Evolutionary conservation across 2,329 filamentous ascomycete genomes (phyloP), one percentile per base, ranked within the genome.

Genomic region (Orbilia ellipsospora): DNA sequence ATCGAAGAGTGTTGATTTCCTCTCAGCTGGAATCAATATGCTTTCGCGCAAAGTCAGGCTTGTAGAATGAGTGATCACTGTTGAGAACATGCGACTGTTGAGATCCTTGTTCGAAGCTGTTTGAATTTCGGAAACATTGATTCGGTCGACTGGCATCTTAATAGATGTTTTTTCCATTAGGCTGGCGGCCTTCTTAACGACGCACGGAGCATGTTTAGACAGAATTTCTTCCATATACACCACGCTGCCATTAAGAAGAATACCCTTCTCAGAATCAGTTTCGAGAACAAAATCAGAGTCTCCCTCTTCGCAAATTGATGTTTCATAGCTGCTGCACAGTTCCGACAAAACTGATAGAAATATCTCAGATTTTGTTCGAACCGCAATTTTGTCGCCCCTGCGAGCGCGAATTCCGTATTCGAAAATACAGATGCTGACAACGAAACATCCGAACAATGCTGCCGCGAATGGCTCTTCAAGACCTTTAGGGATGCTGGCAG

Each of bases 71-170:
- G 2, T 66, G 7, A 66, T 15, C 20, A 66, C 62, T 5, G 40
- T 57, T 8, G 52, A 66, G 18, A 66, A 57, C 5, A 23, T 15
- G 10, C 40, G 36, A 12, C 40, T 1, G 20, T 5, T 50, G 10
- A 31, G 23, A 15, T 57, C 4, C 23, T 57, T 48, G 23, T 31
- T 23, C 13, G 62, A 57, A 5, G 51, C n/a, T 12, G 40, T 48
- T 18, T 57, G 62, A 31, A 66, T 66, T 16, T 66, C 51, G 20
- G 62, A 66, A 36, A 66, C 57, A 13, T 26, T 15, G 26, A 66
- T 48, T 23, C 20, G 15, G 2, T 18, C 23, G 18, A 44, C 51
- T 23, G 54, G 28, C 36, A 20, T 10, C 7, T 20, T 40, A 20
- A 50, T 36, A 10, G 62, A 50, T 57, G 23, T 57, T 15, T 23